These are phyloP conservation scores for Xylariaceae sp. DNA, from an alignment of 2,329 filamentous ascomycete genomes.

Conservation along the genomic window DNA sequence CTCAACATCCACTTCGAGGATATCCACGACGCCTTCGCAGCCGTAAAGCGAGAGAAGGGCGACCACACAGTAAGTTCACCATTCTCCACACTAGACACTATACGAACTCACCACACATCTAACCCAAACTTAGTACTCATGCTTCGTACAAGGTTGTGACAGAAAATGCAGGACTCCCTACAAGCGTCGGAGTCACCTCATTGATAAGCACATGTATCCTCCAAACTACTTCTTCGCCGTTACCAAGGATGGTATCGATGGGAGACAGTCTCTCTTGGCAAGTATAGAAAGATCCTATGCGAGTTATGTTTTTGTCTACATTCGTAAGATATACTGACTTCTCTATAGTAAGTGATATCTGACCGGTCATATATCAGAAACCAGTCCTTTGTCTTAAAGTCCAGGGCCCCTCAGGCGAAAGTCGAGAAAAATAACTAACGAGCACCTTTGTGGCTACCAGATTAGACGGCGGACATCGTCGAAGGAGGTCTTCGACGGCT, in stretches of 20 bases:
- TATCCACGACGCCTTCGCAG: slow-evolving; percentile 79
- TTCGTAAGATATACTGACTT: too few species aligned
- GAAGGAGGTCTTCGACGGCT: slow-evolving; percentile 46
- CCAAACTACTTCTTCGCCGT: slow-evolving; percentile 85
- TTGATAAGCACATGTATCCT: slow-evolving; percentile 93
- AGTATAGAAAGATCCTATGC: too few species aligned
- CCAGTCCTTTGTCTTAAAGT: too few species aligned
- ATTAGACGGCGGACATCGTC: slow-evolving; percentile 52
- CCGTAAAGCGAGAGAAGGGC: slow-evolving; percentile 70
- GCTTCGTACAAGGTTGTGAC: slow-evolving; percentile 87
- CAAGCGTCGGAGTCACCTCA: slow-evolving; percentile 83
- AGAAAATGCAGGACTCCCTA: slow-evolving; percentile 77
- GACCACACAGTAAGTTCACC: slow-evolving; percentile 70
- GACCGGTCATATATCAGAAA: too few species aligned
- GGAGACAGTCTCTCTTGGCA: slow-evolving; percentile 75
- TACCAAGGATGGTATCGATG: slow-evolving; percentile 86
- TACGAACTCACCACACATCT: slow-evolving; percentile 7
- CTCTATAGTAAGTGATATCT: too few species aligned
- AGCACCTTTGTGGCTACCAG: too few species aligned
- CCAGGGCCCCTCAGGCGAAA: too few species aligned
- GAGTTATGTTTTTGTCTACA: too few species aligned
- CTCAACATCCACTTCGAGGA: slow-evolving; percentile 85
- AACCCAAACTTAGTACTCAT: slow-evolving; percentile 62
- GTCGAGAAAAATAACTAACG: too few species aligned
- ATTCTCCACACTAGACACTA: not conserved